Conservation (phyloP, 257 asterid genomes). For the Leptodermis oblonga region DNA sequence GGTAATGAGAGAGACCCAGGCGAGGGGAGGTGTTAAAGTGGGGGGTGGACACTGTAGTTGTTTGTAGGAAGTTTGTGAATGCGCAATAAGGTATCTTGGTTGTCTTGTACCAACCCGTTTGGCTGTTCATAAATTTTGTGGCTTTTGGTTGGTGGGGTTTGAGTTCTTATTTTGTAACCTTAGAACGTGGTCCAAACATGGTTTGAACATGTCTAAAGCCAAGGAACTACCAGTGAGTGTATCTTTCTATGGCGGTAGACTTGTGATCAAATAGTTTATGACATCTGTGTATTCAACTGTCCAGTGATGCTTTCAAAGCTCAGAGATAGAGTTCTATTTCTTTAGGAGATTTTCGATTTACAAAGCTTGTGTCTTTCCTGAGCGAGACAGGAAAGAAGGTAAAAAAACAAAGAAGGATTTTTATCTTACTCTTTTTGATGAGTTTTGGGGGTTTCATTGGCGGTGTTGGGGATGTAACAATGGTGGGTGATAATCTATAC, state of each 20-base stretch:
- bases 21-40: neutral
- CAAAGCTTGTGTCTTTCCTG: constrained; percentile 6
- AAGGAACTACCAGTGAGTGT: constrained; percentile 31
- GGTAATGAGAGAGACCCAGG: neutral
- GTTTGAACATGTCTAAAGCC: constrained; percentile 9
- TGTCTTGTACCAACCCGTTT: constrained; percentile 69
- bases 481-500: constrained; percentile 48
- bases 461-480: constrained; percentile 36
- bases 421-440: constrained; percentile 25
- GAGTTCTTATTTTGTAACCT: constrained; percentile 24
- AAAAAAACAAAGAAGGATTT: neutral
- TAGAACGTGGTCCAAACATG: constrained; percentile 26
- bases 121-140: constrained; percentile 45
- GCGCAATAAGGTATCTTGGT: constrained; percentile 50
- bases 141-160: constrained; percentile 62
- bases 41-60: constrained; percentile 6
- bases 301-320: constrained; percentile 2
- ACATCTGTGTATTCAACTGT: neutral
- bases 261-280: neutral
- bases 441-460: constrained; percentile 52
- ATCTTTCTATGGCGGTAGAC: constrained; percentile 11
- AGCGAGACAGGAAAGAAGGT: neutral
- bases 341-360: neutral
- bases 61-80: constrained; percentile 14
- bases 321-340: neutral